A percentile compares a stretch with the other conserved stretches of the same genome.
Conservation (phyloP, 2,329 filamentous ascomycete species). For the Ustilaginoidea virens region DNA sequence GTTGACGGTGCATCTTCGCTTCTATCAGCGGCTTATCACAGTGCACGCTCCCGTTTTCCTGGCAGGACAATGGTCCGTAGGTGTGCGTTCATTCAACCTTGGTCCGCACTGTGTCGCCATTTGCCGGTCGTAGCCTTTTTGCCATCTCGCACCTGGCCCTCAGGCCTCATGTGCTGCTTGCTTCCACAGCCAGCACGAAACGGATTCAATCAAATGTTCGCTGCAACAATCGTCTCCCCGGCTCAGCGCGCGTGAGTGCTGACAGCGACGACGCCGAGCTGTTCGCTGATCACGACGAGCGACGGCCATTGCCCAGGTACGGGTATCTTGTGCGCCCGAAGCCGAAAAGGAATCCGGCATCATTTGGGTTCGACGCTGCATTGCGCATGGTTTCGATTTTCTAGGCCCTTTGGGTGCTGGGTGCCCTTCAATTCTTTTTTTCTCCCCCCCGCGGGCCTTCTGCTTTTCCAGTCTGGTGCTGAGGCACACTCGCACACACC, state of each 20-base stretch:
- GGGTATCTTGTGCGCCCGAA: background rate
- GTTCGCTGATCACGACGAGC: slow-evolving; percentile 5
- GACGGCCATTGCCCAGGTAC: background rate
- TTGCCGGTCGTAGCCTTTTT: no score
- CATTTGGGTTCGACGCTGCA: background rate
- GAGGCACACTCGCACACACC: slow-evolving; percentile 3
- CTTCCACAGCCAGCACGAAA: slow-evolving; percentile 8
- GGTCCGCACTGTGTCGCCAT: no score
- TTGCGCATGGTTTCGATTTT: background rate
- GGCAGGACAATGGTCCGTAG: no score
- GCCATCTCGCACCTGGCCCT: background rate
- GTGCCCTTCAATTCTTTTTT: no score
- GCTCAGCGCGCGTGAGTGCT: slow-evolving; percentile 11
- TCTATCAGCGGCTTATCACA: no score
- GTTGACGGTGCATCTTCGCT: no score
- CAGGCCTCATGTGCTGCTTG: background rate
- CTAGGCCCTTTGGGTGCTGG: background rate
- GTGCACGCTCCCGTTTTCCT: no score
- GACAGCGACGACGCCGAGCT: slow-evolving; percentile 7
- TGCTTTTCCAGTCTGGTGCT: slow-evolving; percentile 3
- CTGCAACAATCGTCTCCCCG: slow-evolving; percentile 12
- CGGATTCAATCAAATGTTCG: slow-evolving; percentile 9
- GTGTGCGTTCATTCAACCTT: no score
- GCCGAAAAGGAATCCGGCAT: no score
- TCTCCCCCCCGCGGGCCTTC: no score